Percentiles rank a stretch among this genome's conserved stretches.
These are phyloP conservation scores for Colletotrichum zoysiae DNA, from an alignment of 2,329 filamentous ascomycete genomes.

Conservation along the genomic window DNA sequence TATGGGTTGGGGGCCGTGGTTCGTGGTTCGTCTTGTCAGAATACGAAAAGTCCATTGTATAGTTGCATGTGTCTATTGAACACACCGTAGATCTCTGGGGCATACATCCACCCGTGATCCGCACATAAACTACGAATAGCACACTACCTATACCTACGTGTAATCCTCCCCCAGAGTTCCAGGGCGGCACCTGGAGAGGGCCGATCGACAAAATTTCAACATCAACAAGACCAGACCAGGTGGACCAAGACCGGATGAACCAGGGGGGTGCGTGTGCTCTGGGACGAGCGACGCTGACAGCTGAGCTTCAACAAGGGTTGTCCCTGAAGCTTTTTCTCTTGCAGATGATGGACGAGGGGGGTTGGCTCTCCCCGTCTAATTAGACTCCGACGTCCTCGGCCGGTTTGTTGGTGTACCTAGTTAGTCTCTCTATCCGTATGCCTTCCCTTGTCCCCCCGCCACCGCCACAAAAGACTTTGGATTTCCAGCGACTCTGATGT, in stretches of 20 bases:
- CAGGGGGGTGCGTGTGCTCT: neutral
- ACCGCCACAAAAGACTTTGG: too few species aligned
- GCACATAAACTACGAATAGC: neutral
- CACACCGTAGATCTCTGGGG: neutral
- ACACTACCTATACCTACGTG: too few species aligned
- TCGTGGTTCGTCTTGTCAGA: neutral
- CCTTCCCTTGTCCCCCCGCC: neutral
- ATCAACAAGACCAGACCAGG: neutral
- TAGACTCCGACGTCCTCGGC: neutral
- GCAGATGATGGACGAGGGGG: neutral
- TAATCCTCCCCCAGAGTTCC: neutral
- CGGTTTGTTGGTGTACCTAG: too few species aligned
- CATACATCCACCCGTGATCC: neutral
- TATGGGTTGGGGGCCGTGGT: neutral
- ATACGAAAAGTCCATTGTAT: conserved; percentile 8
- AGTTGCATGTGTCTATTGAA: neutral
- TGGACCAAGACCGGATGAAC: neutral
- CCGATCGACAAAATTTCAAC: neutral
- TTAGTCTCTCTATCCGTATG: neutral
- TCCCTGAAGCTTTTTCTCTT: conserved; percentile 2
- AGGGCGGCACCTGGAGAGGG: neutral
- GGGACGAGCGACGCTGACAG: conserved; percentile 9
- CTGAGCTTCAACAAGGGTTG: conserved; percentile 7
- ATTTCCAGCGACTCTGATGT: neutral
- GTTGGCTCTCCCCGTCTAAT: neutral